Base-by-base conservation (phyloP, 2,329 filamentous ascomycete genomes). In the Claviceps sp. region DNA sequence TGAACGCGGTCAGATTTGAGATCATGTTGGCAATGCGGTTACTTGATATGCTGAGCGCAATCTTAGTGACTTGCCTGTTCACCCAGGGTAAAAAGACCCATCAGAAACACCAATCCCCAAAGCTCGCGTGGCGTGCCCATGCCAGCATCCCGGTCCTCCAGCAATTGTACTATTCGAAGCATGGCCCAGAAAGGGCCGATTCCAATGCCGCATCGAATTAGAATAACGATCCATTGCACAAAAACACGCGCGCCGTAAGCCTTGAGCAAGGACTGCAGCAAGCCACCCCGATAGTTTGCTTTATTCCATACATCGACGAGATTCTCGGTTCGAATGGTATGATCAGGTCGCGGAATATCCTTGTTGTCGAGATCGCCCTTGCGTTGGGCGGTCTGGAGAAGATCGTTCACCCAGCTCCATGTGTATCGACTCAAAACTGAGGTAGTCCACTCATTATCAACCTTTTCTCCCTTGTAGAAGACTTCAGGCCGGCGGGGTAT, bases 151-250 rank as follows among this genome's bases (percentile, higher is more conserved):
- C 77, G 72, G 14, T 62, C 63, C 64, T 91, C 85, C 8, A 91
- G 72, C 1, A 78, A 72, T 37, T 72, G 72, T 20, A 91, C 73
- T 13, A 91, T 75, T 47, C 78, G 76, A 53, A 83, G 72, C 56
- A 87, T 79, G 30, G 82, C 77, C 63, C 83, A 79, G 60, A 88
- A 87, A 0, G 87, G 87, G 0, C 79, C 76, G 53, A 89, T 82
- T 52, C 79, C 80, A n/a, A 85, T 59, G 34, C 83, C 58, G 8
- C 78, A 76, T 20, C 74, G 71, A 6, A 73, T 55, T 1, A 79
- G 54, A 13, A 79, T 80, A 7, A 86, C 62, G 2, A 67, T 46
- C 69, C 78, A 82, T 65, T 89, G 85, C 8, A 78, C 52, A 1
- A 72, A 58, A 41, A 90, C 71, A 1, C 70, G 63, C 24, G 64